phyloP scores from a whole-genome alignment of 2,329 filamentous ascomycete genomes.

The Gliomastix tumulicola region DNA sequence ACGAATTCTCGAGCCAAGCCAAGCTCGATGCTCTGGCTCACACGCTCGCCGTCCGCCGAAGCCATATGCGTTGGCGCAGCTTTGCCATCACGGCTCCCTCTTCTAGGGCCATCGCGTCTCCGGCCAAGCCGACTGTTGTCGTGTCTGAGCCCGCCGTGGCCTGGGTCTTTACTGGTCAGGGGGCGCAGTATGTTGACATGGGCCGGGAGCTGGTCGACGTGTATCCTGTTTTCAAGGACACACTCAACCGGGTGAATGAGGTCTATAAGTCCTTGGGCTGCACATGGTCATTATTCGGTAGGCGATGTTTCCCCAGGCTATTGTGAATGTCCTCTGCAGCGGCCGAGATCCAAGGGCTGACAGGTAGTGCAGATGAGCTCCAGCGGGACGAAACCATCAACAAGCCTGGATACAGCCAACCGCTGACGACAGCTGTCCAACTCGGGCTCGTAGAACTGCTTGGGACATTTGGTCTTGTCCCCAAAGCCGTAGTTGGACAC shows the following conservation, averaged over 20 bases:
- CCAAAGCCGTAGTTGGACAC: constrained; percentile 25
- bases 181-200: constrained; percentile 14
- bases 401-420: constrained; percentile 23
- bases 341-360: neutral
- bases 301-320: neutral
- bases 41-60: constrained; percentile 8
- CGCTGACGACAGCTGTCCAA: constrained; percentile 7
- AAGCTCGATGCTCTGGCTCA: constrained; percentile 8
- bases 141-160: neutral
- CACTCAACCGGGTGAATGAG: neutral
- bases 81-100: too few relatives aligned
- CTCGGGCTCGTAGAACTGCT: constrained; percentile 26
- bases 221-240: neutral
- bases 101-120: too few relatives aligned
- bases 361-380: neutral
- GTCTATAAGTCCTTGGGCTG: neutral
- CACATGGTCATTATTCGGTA: constrained; percentile 2
- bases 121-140: neutral
- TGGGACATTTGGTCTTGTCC: constrained; percentile 15
- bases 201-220: constrained; percentile 7
- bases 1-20: neutral
- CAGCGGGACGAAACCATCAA: constrained; percentile 10
- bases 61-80: constrained; percentile 6
- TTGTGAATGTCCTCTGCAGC: neutral
- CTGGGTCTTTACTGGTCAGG: constrained; percentile 15